phyloP scores from a whole-genome alignment of 2,329 filamentous ascomycete species.

The Sporothrix brunneoviolacea region DNA sequence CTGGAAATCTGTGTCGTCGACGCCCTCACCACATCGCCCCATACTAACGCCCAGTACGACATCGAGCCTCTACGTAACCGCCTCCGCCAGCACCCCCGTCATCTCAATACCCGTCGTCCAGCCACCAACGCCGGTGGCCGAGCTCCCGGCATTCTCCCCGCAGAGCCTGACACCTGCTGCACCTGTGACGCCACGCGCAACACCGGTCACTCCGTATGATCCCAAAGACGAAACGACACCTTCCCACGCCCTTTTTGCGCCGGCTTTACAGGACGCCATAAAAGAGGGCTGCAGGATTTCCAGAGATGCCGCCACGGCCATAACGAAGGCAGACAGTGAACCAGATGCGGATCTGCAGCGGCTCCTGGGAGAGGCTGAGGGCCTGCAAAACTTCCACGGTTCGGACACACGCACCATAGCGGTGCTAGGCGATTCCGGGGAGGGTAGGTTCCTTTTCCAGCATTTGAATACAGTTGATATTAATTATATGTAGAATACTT shows the following conservation, averaged over 20 bases:
- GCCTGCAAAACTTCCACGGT: background rate
- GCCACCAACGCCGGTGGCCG: too few relatives aligned
- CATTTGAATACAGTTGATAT: background rate
- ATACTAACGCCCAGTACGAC: too few relatives aligned
- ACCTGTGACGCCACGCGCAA: too few relatives aligned
- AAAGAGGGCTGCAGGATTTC: background rate
- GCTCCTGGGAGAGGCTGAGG: background rate
- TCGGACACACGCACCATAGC: background rate
- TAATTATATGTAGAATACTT: too few relatives aligned
- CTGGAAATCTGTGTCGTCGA: too few relatives aligned
- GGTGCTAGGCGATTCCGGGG: background rate
- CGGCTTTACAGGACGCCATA: background rate
- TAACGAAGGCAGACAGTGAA: background rate
- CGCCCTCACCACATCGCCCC: too few relatives aligned
- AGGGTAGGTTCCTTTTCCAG: conserved; percentile 1
- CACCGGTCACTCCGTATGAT: background rate
- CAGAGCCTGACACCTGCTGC: too few relatives aligned
- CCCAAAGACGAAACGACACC: background rate
- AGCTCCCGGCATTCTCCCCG: too few relatives aligned
- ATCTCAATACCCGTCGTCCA: too few relatives aligned
- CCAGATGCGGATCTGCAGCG: background rate
- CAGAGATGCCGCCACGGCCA: background rate
- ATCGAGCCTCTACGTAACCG: too few relatives aligned
- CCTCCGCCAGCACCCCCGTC: too few relatives aligned
- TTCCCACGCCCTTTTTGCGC: background rate